Evolutionary conservation across 2,329 filamentous ascomycete species (phyloP).

Genomic region (Aureobasidium sp.): DNA sequence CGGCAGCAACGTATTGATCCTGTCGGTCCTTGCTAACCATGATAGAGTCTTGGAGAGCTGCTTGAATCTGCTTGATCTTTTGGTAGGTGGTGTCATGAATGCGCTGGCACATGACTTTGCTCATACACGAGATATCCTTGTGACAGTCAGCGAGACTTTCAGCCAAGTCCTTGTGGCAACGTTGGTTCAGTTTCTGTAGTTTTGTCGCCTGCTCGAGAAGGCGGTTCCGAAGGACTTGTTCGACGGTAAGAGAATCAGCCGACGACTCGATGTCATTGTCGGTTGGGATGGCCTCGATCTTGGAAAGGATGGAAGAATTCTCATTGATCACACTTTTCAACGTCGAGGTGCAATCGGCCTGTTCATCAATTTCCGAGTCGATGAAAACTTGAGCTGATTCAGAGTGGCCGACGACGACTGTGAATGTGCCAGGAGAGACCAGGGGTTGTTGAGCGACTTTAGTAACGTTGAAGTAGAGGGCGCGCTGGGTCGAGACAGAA

Average conservation of each 20-base stretch:
- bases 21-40: conserved; percentile 8
- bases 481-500: not conserved
- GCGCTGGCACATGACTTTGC: conserved; percentile 12
- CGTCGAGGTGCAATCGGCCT: not conserved
- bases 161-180: not conserved
- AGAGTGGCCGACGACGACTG: not conserved
- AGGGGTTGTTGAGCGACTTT: conserved; percentile 2
- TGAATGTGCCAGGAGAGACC: not conserved
- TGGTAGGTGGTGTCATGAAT: conserved; percentile 6
- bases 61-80: conserved; percentile 8
- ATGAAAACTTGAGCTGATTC: conserved; percentile 4
- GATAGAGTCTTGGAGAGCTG: conserved; percentile 1
- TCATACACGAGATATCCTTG: conserved; percentile 9
- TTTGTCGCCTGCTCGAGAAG: conserved; percentile 9
- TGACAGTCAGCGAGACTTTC: conserved; percentile 12
- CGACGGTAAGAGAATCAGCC: not conserved
- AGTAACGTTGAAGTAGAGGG: conserved; percentile 12
- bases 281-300: not conserved
- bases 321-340: conserved; percentile 2
- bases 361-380: not conserved
- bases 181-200: not conserved
- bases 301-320: conserved; percentile 3
- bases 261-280: conserved; percentile 8
- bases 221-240: not conserved
- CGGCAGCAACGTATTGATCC: not conserved